Conservation (phyloP, 139 green algal genomes). For the Chlamydomonas sp. region DNA sequence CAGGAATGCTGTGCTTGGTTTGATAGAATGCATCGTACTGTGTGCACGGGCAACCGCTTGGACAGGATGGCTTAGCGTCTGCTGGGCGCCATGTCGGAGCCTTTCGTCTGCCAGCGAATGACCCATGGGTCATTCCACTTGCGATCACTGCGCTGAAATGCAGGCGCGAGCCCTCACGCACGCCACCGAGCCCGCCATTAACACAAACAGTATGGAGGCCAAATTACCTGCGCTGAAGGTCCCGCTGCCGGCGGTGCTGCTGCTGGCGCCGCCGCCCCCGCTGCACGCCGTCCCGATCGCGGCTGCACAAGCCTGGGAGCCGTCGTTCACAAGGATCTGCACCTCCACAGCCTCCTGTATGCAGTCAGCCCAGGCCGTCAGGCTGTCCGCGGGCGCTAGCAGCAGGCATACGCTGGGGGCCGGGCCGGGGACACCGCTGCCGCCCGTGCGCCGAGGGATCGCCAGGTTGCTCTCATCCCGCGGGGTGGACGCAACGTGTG, state of each 20-base stretch:
- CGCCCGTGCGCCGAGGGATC: not conserved
- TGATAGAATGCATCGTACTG: no score
- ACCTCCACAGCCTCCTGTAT: slow-evolving; percentile 17
- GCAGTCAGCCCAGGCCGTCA: not conserved
- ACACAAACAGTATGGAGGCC: no score
- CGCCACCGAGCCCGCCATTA: no score
- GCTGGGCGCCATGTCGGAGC: no score
- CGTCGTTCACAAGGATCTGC: not conserved
- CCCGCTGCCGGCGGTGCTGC: not conserved
- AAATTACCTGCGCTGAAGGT: no score
- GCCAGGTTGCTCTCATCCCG: not conserved
- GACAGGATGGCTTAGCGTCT: no score
- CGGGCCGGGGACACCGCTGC: not conserved
- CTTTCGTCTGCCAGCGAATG: no score
- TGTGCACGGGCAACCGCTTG: no score
- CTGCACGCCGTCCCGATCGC: not conserved
- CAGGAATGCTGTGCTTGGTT: no score
- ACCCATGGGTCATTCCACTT: no score
- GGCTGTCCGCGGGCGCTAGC: not conserved
- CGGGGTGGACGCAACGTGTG: not conserved
- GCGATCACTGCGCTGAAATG: no score
- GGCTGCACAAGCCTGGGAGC: not conserved
- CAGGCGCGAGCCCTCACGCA: no score
- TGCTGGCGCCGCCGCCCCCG: not conserved
- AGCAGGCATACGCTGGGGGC: slow-evolving; percentile 5